Base-by-base conservation (phyloP, 345 rosid genomes). In the Mercurialis annua region DNA sequence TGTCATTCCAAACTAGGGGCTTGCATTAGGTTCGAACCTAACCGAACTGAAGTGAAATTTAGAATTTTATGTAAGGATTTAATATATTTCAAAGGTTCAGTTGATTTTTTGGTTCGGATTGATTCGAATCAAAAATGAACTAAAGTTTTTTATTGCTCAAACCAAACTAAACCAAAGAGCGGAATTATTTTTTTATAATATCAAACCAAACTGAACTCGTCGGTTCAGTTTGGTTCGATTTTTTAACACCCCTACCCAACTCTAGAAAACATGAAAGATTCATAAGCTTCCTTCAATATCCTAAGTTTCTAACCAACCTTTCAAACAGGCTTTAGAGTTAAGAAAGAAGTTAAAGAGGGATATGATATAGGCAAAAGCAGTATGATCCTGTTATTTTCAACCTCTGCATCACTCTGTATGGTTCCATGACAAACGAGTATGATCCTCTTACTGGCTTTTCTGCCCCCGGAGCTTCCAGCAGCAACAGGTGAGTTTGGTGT, bases 401-500 rank as follows among this genome's bases (percentile, higher is more conserved):
- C 95, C 88, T 85, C 89, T 55, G 73, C 54, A 65, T 77, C 74
- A 55, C 49, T 71, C 73, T 82, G 85, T 17, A 75, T 77, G 55
- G 71, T 71, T 72, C 92, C 98, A 71, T 87, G 92, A 73, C 91
- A 88, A 69, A 90, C 88, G 43, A 93, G 96, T 72, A 93, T 71
- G 59, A 93, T 86, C 78, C 86, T 78, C 83, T 79, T 85, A 72
- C 85, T 65, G 68, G 90, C 46, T 77, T 86, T 88, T 67, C 96
- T 86, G 59, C 98, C 96, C 18, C 48, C 88, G 54, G 86, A 81
- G 76, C 81, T 80, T 72, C 88, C 96, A 76, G 68, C 68, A 65
- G 86, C 89, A 73, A 90, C 70, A 67, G 98, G 97, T 43, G 96
- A 90, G 65, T 70, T 74, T 34, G 98, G 96, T 66, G 97, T 93